phyloP scores from a whole-genome alignment of 176 grass and related monocot genomes.

The Aechmea fasciata region DNA sequence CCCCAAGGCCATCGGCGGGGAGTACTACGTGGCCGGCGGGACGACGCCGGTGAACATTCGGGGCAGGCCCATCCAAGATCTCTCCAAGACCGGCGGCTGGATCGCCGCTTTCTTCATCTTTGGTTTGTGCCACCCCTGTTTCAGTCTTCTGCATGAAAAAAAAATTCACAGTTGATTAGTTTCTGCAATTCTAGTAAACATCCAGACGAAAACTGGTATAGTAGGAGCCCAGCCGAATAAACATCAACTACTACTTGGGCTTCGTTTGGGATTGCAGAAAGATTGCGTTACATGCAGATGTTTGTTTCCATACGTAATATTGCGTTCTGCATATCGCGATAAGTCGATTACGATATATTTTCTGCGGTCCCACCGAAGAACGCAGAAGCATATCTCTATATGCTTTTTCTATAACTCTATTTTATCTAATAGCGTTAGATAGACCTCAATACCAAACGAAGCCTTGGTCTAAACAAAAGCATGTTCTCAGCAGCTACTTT shows the following conservation, averaged over 20 bases:
- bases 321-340: too few species aligned
- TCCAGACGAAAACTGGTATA: too few species aligned
- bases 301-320: too few species aligned
- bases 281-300: too few species aligned
- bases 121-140: constrained; percentile 13
- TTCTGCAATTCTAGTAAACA: background rate
- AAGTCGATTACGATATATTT: too few species aligned
- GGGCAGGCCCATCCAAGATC: constrained; percentile 48
- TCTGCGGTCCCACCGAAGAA: too few species aligned
- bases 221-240: too few species aligned
- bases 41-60: constrained; percentile 62
- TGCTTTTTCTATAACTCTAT: too few species aligned
- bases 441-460: too few species aligned
- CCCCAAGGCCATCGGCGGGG: constrained; percentile 24
- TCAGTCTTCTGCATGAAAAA: background rate
- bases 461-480: background rate
- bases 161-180: background rate
- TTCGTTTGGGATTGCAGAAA: too few species aligned
- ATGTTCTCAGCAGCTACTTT: background rate
- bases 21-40: constrained; percentile 33
- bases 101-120: constrained; percentile 89
- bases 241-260: background rate
- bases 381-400: too few species aligned
- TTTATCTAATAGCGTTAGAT: too few species aligned
- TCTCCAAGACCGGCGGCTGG: constrained; percentile 68